phyloP scores from a whole-genome alignment of 441 rosid genomes.

The Iberis amara region DNA sequence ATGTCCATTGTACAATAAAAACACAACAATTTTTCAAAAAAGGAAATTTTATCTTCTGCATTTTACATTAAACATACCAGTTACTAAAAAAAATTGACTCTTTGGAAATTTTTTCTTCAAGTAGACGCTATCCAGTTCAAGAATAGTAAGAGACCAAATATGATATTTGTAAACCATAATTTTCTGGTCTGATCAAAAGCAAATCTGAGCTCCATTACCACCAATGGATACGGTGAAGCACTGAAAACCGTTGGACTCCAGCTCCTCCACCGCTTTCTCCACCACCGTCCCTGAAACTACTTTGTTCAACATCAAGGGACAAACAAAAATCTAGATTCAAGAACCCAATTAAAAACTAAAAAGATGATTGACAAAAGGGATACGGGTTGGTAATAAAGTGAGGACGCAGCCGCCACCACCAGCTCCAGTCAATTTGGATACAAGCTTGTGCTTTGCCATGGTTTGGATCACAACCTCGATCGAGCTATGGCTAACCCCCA shows the following conservation, averaged over 20 bases:
- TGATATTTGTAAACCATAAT: neutral
- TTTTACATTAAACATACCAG: conserved; percentile 21
- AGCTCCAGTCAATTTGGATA: conserved; percentile 88
- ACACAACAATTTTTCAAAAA: too few relatives aligned
- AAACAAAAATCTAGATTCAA: conserved; percentile 13
- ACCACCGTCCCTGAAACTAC: conserved; percentile 48
- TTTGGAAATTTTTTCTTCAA: conserved; percentile 5
- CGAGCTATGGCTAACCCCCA: conserved; percentile 88
- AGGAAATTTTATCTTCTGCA: neutral
- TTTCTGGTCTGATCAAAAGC: conserved; percentile 27
- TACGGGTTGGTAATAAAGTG: conserved; percentile 81
- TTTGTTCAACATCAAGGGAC: conserved; percentile 42
- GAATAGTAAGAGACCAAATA: conserved; percentile 5
- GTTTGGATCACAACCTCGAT: conserved; percentile 73
- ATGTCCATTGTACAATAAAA: too few relatives aligned
- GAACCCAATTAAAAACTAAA: neutral
- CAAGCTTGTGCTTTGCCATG: conserved; percentile 66
- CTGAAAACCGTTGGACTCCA: conserved; percentile 75
- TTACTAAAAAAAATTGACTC: neutral
- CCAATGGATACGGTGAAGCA: conserved; percentile 67
- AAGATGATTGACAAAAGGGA: conserved; percentile 32
- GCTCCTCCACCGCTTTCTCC: conserved; percentile 57
- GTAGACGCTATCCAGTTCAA: conserved; percentile 15
- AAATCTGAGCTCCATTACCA: conserved; percentile 63
- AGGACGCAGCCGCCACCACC: conserved; percentile 96